These are phyloP conservation scores for Tetrahymena malaccensis DNA, from an alignment of 73 alveolate genomes.

Conservation along the genomic window DNA sequence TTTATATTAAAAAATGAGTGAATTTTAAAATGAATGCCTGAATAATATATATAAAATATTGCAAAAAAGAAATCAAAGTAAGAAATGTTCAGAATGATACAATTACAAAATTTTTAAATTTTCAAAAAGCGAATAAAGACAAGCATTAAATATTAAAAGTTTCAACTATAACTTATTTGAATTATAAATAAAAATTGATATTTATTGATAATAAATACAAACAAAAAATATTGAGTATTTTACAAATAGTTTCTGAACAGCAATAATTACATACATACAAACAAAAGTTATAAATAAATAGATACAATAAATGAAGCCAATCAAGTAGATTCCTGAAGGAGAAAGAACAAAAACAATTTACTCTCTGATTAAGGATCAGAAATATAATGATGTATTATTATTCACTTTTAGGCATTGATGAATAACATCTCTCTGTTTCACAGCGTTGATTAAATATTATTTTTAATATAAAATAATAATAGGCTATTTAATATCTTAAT, in stretches of 20 bases:
- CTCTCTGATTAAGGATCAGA: conserved; percentile 49
- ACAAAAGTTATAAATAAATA: not conserved
- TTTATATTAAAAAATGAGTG: not conserved
- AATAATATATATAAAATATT: too few relatives aligned
- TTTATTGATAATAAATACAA: not conserved
- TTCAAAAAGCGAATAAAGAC: not conserved
- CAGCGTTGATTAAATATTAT: too few relatives aligned
- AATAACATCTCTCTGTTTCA: not conserved
- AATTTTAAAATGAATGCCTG: not conserved
- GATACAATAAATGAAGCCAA: conserved; percentile 22
- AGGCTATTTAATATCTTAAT: conserved; percentile 49
- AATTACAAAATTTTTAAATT: not conserved
- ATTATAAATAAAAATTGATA: not conserved
- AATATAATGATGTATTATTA: conserved; percentile 25
- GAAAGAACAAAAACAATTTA: conserved; percentile 50
- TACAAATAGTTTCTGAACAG: not conserved
- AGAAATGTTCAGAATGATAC: not conserved
- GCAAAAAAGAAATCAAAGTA: not conserved
- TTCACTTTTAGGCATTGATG: not conserved
- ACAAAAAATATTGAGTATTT: conserved; percentile 1
- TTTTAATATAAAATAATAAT: not conserved
- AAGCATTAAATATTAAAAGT: not conserved
- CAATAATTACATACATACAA: not conserved
- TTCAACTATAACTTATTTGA: not conserved
- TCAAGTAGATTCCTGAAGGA: conserved; percentile 45